A percentile compares a stretch with the other conserved stretches of the same genome.
Evolutionary conservation across 371 early-diverging fungal genomes (phyloP).

Genomic region (Zancudomyces culisetae): DNA sequence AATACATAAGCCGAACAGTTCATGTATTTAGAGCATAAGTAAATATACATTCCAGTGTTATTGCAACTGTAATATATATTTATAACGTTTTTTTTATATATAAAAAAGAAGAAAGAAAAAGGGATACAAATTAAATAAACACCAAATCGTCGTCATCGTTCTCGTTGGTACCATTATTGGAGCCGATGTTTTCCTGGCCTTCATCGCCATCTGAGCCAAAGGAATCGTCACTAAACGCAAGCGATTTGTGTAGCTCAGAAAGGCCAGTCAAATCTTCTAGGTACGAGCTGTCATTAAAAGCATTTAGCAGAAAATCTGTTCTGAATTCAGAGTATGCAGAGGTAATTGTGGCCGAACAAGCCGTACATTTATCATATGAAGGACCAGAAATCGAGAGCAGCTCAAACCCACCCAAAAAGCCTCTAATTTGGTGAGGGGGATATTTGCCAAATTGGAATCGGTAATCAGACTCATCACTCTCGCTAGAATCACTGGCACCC

Average conservation of each 20-base stretch:
- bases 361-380: slow-evolving; percentile 74
- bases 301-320: slow-evolving; percentile 48
- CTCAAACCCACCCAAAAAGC: slow-evolving; percentile 65
- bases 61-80: no score
- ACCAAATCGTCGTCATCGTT: no score
- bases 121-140: no score
- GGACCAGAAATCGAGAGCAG: slow-evolving; percentile 70
- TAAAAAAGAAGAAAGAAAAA: no score
- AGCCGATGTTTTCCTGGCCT: no score
- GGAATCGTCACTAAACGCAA: no score
- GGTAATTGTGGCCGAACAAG: slow-evolving; percentile 49
- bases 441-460: slow-evolving; percentile 40
- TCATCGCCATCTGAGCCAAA: no score
- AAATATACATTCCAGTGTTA: not conserved
- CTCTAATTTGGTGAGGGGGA: slow-evolving; percentile 88
- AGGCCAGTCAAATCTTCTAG: slow-evolving; percentile 74
- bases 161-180: no score
- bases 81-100: no score
- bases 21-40: slow-evolving; percentile 20
- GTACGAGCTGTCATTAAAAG: slow-evolving; percentile 44
- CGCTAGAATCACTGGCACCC: not conserved
- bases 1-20: slow-evolving; percentile 15
- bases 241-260: slow-evolving; percentile 32
- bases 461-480: not conserved
- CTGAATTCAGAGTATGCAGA: no score